A percentile compares a stretch with the other conserved stretches of the same genome.
These are phyloP conservation scores for Symbiodinium natans DNA, from an alignment of 73 alveolate species.

Conservation along the genomic window DNA sequence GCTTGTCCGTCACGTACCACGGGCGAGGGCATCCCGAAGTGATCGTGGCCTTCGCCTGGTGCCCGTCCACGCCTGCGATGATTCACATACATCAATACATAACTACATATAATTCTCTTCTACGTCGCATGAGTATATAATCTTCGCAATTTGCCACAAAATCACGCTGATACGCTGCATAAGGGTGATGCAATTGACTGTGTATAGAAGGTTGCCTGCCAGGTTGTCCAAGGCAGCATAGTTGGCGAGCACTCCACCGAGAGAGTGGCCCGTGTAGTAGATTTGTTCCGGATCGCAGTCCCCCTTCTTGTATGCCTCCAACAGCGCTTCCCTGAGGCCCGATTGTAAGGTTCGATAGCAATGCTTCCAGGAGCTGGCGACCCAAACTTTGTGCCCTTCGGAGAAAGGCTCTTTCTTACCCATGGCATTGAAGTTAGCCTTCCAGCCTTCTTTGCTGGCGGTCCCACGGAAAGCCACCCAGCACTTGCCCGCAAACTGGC, in stretches of 20 bases:
- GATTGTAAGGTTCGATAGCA: not conserved
- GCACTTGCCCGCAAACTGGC: slow-evolving; percentile 7
- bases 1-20: not conserved
- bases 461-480: slow-evolving; percentile 3
- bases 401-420: not conserved
- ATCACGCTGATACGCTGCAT: no score
- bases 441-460: not conserved
- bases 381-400: not conserved
- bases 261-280: not conserved
- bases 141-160: no score
- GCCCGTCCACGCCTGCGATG: not conserved
- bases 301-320: not conserved
- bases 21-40: not conserved
- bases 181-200: no score
- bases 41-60: not conserved
- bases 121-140: no score
- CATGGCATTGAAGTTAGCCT: not conserved
- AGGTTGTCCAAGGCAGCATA: not conserved
- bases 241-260: not conserved
- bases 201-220: not conserved
- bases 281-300: not conserved
- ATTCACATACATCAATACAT: no score
- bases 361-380: not conserved
- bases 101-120: no score
- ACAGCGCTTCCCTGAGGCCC: not conserved